A percentile compares a stretch with the other conserved stretches of the same genome.
Evolutionary conservation across 371 early-diverging fungal genomes (phyloP).

Genomic region (Mucor lusitanicus): DNA sequence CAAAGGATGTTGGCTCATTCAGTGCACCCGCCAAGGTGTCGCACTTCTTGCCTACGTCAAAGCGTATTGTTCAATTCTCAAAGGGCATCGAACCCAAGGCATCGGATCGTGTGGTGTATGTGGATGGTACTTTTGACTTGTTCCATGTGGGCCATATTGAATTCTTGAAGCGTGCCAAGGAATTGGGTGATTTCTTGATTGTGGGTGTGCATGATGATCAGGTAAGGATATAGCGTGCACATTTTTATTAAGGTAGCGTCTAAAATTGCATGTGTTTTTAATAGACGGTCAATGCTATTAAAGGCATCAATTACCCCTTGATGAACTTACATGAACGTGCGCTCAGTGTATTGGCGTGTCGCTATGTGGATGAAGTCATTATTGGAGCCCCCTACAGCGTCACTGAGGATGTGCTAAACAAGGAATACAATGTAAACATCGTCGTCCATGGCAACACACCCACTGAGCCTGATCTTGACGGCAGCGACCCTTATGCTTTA

Average conservation of each 20-base stretch:
- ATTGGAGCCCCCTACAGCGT: conserved; percentile 90
- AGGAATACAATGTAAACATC: conserved; percentile 79
- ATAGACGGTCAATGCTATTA: conserved; percentile 83
- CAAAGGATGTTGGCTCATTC: conserved; percentile 65
- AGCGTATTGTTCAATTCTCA: conserved; percentile 86
- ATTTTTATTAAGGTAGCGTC: not conserved
- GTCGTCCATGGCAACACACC: conserved; percentile 79
- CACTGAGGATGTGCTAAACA: conserved; percentile 75
- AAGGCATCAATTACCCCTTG: conserved; percentile 86
- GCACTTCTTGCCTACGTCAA: conserved; percentile 86
- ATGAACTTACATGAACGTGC: conserved; percentile 95
- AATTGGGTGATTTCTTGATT: conserved; percentile 85
- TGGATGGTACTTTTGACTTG: conserved; percentile 96
- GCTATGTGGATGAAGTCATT: conserved; percentile 89
- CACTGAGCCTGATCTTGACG: conserved; percentile 67
- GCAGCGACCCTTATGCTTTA: conserved; percentile 80
- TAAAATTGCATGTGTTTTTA: not conserved
- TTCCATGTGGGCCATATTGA: conserved; percentile 97
- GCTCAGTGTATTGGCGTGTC: conserved; percentile 85
- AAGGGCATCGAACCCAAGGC: conserved; percentile 75
- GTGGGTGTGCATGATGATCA: conserved; percentile 95
- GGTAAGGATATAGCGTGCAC: conserved; percentile 23
- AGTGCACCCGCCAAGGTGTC: conserved; percentile 58
- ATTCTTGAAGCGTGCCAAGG: conserved; percentile 87
- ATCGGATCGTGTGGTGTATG: conserved; percentile 80